Percentiles rank a stretch among this genome's conserved stretches.
phyloP scores from a whole-genome alignment of 345 rosid species.

The Moricandia arvensis region DNA sequence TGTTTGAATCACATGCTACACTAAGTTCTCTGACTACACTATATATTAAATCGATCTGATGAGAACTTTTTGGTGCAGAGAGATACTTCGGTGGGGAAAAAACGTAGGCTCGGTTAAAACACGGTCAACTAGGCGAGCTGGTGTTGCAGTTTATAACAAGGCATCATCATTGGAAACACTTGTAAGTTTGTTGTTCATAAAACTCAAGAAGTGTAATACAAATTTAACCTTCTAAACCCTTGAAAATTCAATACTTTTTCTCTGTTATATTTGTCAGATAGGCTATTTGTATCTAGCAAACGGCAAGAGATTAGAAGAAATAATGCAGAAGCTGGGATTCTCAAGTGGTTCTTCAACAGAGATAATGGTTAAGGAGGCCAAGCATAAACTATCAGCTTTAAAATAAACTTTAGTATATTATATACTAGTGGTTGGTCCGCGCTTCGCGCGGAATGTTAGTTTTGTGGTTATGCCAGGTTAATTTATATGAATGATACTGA shows the following conservation, averaged over 20 bases:
- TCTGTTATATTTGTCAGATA: conserved; percentile 41
- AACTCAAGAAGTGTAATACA: neutral
- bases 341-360: conserved; percentile 54
- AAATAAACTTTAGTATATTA: conserved; percentile 4
- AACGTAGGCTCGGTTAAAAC: conserved; percentile 63
- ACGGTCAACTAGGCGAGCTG: conserved; percentile 62
- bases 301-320: conserved; percentile 66
- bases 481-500: no score
- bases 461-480: no score
- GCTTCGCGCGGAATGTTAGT: no score
- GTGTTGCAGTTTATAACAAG: conserved; percentile 63
- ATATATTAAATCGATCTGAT: neutral
- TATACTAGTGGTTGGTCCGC: no score
- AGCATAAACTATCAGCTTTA: conserved; percentile 31
- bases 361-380: conserved; percentile 44
- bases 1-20: conserved; percentile 8
- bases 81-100: conserved; percentile 63
- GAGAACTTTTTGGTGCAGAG: neutral
- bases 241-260: neutral
- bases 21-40: neutral
- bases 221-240: neutral
- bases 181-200: conserved; percentile 35
- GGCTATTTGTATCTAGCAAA: conserved; percentile 80
- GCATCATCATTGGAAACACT: conserved; percentile 75
- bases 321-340: conserved; percentile 84